Base-by-base conservation (phyloP, 2,329 filamentous ascomycete species). In the Stachybotrys elegans region DNA sequence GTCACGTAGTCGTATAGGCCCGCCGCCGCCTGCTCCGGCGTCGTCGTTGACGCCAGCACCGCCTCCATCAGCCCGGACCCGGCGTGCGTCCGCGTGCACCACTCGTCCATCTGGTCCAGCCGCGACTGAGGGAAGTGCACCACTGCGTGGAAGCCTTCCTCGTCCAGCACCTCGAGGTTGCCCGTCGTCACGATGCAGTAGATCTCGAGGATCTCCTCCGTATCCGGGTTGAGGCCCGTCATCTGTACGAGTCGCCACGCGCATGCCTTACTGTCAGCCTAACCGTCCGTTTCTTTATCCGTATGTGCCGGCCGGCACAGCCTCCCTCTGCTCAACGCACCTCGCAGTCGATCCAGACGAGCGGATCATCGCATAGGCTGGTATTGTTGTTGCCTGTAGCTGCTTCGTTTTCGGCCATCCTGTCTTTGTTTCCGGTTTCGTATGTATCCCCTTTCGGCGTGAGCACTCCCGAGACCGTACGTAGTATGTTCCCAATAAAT, bases 181-280 rank as follows among this genome's bases (percentile, higher is more conserved):
- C 81, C 78, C 53, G 91, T 86, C 7, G 93, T 98, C 61, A 98
- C 79, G 66, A 94, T 85, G 69, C 91, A 96, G 65, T 86, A 92
- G 45, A 97, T 86, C 57, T 95, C 90, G 59, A 97, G 81, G 58
- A 97, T 93, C 44, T 84, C 83, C 60, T 97, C 92, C 23, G 72
- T 81, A 47, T 86, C 79, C 2, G 83, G 75, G 63, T 95, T 76
- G n/a, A 70, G 58, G 11, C 67, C 67, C n/a, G 67, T 97, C 93
- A 98, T 98, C 89, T 95, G 53, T 17, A 34, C n/a, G 31, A 12
- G 19, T 7, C 31, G n/a, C n/a, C n/a, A n/a, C n/a, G n/a, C n/a
- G n/a, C n/a, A n/a, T n/a, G n/a, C n/a, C n/a, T n/a, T n/a, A n/a
- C n/a, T n/a, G n/a, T n/a, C n/a, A n/a, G n/a, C n/a, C n/a, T n/a